A percentile compares a stretch with the other conserved stretches of the same genome.
Evolutionary conservation across 495 filamentous ascomycete species (phyloP).

Genomic region (Penicillium subrubescens): DNA sequence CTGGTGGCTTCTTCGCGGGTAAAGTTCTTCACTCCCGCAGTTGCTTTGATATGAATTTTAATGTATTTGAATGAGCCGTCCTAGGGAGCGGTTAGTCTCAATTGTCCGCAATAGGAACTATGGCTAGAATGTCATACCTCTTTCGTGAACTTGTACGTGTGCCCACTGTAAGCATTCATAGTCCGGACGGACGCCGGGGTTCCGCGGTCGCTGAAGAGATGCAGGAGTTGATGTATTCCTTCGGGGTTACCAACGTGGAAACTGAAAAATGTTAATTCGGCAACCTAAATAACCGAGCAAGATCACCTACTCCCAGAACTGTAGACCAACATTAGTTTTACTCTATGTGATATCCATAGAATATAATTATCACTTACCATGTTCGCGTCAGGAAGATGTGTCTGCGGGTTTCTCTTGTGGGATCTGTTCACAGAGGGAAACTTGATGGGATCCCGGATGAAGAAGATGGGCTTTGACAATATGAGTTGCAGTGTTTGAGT

Average conservation of each 20-base stretch:
- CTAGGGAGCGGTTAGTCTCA: slow-evolving; percentile 21
- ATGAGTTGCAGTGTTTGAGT: neutral
- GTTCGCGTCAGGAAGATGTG: slow-evolving; percentile 50
- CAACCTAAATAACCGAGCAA: slow-evolving; percentile 21
- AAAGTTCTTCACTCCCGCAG: slow-evolving; percentile 61
- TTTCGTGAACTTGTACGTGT: slow-evolving; percentile 69
- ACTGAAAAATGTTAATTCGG: slow-evolving; percentile 23
- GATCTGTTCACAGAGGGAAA: slow-evolving; percentile 57
- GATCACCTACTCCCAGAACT: slow-evolving; percentile 56
- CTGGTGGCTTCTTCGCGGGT: slow-evolving; percentile 56
- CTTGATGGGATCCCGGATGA: slow-evolving; percentile 57
- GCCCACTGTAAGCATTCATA: slow-evolving; percentile 65
- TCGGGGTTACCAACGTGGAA: slow-evolving; percentile 66
- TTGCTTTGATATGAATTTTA: slow-evolving; percentile 67
- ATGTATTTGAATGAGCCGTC: slow-evolving; percentile 64
- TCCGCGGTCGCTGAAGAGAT: slow-evolving; percentile 66
- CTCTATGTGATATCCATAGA: neutral
- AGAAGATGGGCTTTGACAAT: slow-evolving; percentile 45
- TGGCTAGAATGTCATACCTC: no score
- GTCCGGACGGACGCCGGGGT: slow-evolving; percentile 60
- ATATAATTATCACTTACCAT: slow-evolving; percentile 37
- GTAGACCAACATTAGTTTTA: slow-evolving; percentile 1
- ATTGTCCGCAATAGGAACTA: no score
- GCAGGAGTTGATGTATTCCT: slow-evolving; percentile 62
- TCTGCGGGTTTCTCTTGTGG: slow-evolving; percentile 53